Evolutionary conservation across 345 rosid genomes (phyloP).

Genomic region (Rhizophora apiculata): DNA sequence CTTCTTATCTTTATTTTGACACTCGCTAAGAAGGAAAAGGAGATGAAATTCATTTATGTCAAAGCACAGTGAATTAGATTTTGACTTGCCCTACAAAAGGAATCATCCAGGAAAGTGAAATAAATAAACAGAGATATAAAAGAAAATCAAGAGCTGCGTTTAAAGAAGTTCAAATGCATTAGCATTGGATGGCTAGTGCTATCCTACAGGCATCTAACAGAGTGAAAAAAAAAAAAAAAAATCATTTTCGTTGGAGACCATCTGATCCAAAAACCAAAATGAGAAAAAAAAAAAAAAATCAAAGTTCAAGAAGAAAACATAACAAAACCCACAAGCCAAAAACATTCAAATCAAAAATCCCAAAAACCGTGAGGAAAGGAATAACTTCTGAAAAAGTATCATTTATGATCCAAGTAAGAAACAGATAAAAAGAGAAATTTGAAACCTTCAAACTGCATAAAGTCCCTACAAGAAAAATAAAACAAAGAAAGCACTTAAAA

Average conservation of each 20-base stretch:
- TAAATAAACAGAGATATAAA: neutral
- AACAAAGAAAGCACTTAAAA: neutral
- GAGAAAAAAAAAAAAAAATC: constrained; percentile 6
- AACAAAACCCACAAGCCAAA: neutral
- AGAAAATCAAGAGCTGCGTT: constrained; percentile 24
- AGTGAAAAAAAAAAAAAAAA: constrained; percentile 3
- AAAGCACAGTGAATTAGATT: constrained; percentile 14
- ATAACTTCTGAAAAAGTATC: constrained; percentile 47
- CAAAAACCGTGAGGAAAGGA: constrained; percentile 19
- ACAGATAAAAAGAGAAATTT: constrained; percentile 36
- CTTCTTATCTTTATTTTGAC: constrained; percentile 10
- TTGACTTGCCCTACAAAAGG: constrained; percentile 19
- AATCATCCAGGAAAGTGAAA: constrained; percentile 5
- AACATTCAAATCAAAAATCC: constrained; percentile 8
- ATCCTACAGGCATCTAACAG: constrained; percentile 12
- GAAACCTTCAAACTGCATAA: constrained; percentile 2
- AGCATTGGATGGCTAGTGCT: constrained; percentile 3
- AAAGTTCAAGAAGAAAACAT: constrained; percentile 8
- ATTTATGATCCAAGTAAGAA: constrained; percentile 69
- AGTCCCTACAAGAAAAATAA: neutral
- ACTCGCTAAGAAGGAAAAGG: constrained; percentile 13
- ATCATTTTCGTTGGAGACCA: neutral
- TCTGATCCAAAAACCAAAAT: neutral
- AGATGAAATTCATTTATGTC: constrained; percentile 17
- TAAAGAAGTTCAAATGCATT: neutral